Evolutionary conservation across 2,329 filamentous ascomycete genomes (phyloP).

Genomic region (Colletotrichum plurivorum): DNA sequence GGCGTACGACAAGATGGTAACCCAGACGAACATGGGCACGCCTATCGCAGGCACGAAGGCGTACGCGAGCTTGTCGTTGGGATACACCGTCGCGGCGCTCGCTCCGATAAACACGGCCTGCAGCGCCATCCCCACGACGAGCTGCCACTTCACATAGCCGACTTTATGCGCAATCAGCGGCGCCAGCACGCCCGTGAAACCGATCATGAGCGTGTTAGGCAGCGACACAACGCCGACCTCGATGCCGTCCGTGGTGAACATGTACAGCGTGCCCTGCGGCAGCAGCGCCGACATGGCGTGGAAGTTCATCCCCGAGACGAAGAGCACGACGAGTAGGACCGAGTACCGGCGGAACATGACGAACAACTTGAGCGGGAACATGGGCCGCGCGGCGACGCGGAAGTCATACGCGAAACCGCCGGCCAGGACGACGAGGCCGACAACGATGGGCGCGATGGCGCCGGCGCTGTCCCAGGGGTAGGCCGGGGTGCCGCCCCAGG

Average conservation of each 20-base stretch:
- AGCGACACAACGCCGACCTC: conserved; percentile 44
- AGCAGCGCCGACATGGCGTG: conserved; percentile 46
- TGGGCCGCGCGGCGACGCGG: conserved; percentile 42
- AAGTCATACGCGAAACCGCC: conserved; percentile 45
- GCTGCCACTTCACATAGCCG: conserved; percentile 48
- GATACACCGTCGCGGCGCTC: conserved; percentile 46
- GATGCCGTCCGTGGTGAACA: conserved; percentile 49
- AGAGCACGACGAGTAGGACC: conserved; percentile 48
- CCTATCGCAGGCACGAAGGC: conserved; percentile 50
- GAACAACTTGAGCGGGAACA: conserved; percentile 47
- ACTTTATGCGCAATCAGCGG: conserved; percentile 50
- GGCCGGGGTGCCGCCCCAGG: conserved; percentile 39
- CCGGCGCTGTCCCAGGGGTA: conserved; percentile 40
- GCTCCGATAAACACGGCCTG: conserved; percentile 47
- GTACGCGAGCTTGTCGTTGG: conserved; percentile 47
- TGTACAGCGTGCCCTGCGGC: conserved; percentile 49
- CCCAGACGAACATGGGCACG: conserved; percentile 50
- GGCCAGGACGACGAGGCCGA: conserved; percentile 42
- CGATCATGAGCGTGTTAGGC: conserved; percentile 28
- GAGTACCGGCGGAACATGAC: conserved; percentile 48
- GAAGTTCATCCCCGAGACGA: conserved; percentile 50
- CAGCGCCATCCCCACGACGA: conserved; percentile 48
- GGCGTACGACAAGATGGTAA: conserved; percentile 49
- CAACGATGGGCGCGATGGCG: conserved; percentile 40
- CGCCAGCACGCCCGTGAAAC: conserved; percentile 41